Evolutionary conservation across 495 filamentous ascomycete genomes (phyloP).

Genomic region (Xylaria scruposa): DNA sequence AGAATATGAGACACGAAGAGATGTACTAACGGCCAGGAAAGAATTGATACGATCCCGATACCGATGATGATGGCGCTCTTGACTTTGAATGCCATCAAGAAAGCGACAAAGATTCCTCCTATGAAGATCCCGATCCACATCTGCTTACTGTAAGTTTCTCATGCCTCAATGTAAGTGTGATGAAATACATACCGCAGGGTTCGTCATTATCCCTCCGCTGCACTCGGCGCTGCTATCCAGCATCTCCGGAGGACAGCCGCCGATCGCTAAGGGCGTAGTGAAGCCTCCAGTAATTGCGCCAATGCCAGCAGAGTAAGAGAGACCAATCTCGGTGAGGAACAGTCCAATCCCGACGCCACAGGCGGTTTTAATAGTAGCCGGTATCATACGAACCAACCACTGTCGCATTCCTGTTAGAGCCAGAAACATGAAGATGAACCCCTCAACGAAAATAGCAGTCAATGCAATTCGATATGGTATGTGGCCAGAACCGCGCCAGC

Average conservation of each 20-base stretch:
- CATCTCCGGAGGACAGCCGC: conserved; percentile 63
- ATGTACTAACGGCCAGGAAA: conserved; percentile 72
- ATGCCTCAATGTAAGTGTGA: not conserved
- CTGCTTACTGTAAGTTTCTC: conserved; percentile 42
- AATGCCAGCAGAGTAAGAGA: conserved; percentile 78
- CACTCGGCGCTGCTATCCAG: conserved; percentile 49
- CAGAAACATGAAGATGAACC: conserved; percentile 67
- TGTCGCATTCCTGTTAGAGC: conserved; percentile 81
- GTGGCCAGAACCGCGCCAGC: conserved; percentile 69
- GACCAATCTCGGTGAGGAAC: conserved; percentile 78
- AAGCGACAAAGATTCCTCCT: conserved; percentile 76
- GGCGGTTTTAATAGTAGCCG: conserved; percentile 78
- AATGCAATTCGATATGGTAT: conserved; percentile 74
- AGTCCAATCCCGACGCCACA: conserved; percentile 82
- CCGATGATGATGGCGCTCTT: conserved; percentile 83
- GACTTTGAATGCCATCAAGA: conserved; percentile 81
- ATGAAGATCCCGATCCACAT: conserved; percentile 81
- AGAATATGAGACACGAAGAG: conserved; percentile 5
- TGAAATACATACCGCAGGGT: conserved; percentile 58
- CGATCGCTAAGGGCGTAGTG: conserved; percentile 70
- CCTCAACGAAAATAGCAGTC: conserved; percentile 85
- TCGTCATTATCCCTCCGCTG: conserved; percentile 65
- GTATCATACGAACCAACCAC: conserved; percentile 82
- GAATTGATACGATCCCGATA: conserved; percentile 79
- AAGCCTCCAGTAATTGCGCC: conserved; percentile 66